Base-by-base conservation (phyloP, 306 rosid species). In the Pterocarpus macrocarpus region DNA sequence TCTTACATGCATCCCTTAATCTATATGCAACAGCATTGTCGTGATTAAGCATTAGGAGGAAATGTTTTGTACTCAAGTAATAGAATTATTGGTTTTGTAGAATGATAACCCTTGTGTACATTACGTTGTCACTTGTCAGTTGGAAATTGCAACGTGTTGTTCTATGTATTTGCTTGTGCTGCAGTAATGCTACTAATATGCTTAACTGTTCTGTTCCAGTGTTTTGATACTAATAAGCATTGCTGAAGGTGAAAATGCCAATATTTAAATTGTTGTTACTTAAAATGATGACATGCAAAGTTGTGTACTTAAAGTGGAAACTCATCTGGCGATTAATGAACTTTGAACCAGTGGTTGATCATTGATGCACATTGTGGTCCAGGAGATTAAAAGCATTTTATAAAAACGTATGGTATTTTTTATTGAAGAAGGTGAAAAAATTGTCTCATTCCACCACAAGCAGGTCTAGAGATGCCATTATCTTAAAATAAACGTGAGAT, bases 171-270 rank as follows among this genome's bases (percentile, higher is more conserved):
- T 75, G 68, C 64, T 79, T 50, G 30, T 66, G 64, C 71, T 72
- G 83, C 73, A 67, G 52, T 43, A 12, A 55, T 82, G 79, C 56
- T 69, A 61, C 64, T 73, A 35, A 8, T 10, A 4, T 53, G 56
- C 57, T 68, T 68, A 61, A 53, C 81, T 78, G 53, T 85, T 73
- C 39, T 78, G 30, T 63, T 72, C 59, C 45, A 47, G 66, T 64
- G 58, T 63, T 79, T 75, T 38, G 64, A 44, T 63, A 55, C 79
- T 11, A 57, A 33, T 69, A 50, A 75, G 55, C 73, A 70, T 64
- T 49, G 57, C 30, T 63, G 69, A 75, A 45, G 62, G 75, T 30
- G 69, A 55, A 44, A 75, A 69, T 38, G 30, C 34, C 43, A 47
- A 35, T 35, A 76, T 41, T 30, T 72, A 62, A 41, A 10, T 9